Percentiles rank a stretch among this genome's conserved stretches.
Evolutionary conservation across 208 protist genomes (phyloP).

Genomic region (Leptomonas seymouri): DNA sequence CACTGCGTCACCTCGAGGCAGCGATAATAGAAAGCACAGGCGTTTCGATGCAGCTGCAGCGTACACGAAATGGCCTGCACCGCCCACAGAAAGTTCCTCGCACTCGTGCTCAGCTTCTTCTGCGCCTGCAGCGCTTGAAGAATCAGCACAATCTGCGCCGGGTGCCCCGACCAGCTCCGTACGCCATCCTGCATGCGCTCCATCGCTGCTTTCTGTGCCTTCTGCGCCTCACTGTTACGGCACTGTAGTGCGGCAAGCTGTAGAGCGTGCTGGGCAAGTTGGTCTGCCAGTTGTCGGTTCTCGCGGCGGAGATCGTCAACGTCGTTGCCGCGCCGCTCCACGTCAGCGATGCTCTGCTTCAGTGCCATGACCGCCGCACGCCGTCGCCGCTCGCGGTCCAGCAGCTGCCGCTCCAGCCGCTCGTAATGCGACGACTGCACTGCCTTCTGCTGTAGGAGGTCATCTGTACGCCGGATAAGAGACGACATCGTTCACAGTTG

Average conservation of each 20-base stretch:
- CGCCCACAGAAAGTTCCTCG: not conserved
- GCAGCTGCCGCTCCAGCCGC: constrained; percentile 59
- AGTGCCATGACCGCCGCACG: constrained; percentile 48
- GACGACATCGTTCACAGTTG: constrained; percentile 36
- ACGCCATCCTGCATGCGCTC: constrained; percentile 38
- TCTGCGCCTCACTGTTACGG: constrained; percentile 24
- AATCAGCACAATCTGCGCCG: constrained; percentile 41
- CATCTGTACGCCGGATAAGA: constrained; percentile 70
- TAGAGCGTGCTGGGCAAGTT: constrained; percentile 54
- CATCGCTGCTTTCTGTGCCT: constrained; percentile 20
- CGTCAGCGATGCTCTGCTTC: constrained; percentile 56
- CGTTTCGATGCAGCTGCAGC: constrained; percentile 9
- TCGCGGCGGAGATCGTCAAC: constrained; percentile 51
- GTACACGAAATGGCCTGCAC: not conserved
- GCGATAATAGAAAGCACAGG: not conserved
- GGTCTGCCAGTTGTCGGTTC: constrained; percentile 41
- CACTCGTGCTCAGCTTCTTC: constrained; percentile 12
- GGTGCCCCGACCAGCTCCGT: constrained; percentile 47
- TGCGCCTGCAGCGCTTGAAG: constrained; percentile 58
- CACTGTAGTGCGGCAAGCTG: constrained; percentile 55
- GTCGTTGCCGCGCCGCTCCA: constrained; percentile 58
- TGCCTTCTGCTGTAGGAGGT: constrained; percentile 75
- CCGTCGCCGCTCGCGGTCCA: constrained; percentile 54
- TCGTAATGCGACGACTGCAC: constrained; percentile 72
- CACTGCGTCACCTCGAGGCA: not conserved